Percentiles rank a stretch among this genome's conserved stretches.
These are phyloP conservation scores for Pulveroboletus sp. DNA, from an alignment of 1,284 basidiomycete genomes.

Conservation along the genomic window DNA sequence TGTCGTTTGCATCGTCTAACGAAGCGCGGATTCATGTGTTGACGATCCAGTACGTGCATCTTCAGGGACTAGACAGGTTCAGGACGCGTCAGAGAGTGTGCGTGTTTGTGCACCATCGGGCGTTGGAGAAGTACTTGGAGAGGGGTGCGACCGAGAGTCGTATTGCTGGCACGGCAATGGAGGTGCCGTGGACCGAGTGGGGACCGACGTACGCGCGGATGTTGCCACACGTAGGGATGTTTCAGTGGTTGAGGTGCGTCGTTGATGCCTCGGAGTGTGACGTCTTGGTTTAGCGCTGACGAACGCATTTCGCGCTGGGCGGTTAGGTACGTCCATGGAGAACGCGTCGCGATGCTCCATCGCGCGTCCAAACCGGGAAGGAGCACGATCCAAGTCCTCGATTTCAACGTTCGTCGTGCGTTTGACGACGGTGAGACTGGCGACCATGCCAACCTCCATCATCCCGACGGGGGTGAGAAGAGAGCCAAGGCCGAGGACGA, in stretches of 20 bases:
- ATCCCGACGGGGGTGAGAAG: too few species aligned
- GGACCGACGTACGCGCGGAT: constrained; percentile 45
- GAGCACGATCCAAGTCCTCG: constrained; percentile 36
- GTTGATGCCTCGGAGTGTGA: too few species aligned
- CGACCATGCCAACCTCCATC: too few species aligned
- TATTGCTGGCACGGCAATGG: background rate
- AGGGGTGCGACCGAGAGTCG: background rate
- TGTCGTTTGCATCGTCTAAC: constrained; percentile 42
- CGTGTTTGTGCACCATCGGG: constrained; percentile 42
- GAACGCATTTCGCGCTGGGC: too few species aligned
- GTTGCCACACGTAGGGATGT: constrained; percentile 31
- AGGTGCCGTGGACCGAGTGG: constrained; percentile 48
- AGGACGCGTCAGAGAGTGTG: constrained; percentile 26
- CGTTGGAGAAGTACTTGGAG: constrained; percentile 36
- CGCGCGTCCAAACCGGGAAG: constrained; percentile 11
- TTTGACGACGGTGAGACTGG: background rate
- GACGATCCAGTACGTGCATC: constrained; percentile 38
- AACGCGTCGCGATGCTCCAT: constrained; percentile 40
- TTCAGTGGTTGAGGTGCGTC: constrained; percentile 43
- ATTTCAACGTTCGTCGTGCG: constrained; percentile 39
- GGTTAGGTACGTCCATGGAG: constrained; percentile 48
- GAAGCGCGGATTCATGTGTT: constrained; percentile 48
- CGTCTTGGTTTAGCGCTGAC: background rate
- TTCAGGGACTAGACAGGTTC: constrained; percentile 7
- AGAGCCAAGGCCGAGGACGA: background rate